phyloP scores from a whole-genome alignment of 1,284 basidiomycete genomes.

The Sanghuangporus weigelae region DNA sequence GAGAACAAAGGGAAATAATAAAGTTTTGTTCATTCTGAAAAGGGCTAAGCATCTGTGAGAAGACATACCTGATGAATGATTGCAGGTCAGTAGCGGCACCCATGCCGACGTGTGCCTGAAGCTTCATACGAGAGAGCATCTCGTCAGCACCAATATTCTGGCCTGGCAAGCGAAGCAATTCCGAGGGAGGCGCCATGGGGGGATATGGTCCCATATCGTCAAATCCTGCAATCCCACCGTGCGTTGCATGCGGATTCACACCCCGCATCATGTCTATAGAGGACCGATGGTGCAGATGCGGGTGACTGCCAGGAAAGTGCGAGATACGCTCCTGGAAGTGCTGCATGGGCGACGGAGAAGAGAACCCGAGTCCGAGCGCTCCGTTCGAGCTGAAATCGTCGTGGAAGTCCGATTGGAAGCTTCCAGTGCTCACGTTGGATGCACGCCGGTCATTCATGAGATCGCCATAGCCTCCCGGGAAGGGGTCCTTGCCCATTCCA shows the following conservation, averaged over 20 bases:
- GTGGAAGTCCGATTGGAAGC: constrained; percentile 51
- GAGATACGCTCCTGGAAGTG: constrained; percentile 54
- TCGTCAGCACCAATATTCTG: constrained; percentile 42
- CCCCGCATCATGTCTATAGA: constrained; percentile 55
- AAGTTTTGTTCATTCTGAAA: constrained; percentile 11
- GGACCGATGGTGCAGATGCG: constrained; percentile 29
- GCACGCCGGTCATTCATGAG: constrained; percentile 56
- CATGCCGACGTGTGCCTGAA: constrained; percentile 50
- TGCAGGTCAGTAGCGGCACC: constrained; percentile 65
- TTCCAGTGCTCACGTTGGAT: constrained; percentile 34
- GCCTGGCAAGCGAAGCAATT: constrained; percentile 54
- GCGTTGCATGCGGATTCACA: constrained; percentile 64
- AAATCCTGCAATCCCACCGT: constrained; percentile 44
- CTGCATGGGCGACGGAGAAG: constrained; percentile 39
- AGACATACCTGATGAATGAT: constrained; percentile 68
- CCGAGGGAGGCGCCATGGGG: constrained; percentile 42
- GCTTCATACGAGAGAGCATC: constrained; percentile 58
- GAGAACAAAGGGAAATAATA: constrained; percentile 1
- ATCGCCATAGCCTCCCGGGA: constrained; percentile 21
- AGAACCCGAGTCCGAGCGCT: constrained; percentile 37
- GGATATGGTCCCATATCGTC: constrained; percentile 56
- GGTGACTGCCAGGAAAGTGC: constrained; percentile 46
- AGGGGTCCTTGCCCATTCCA: constrained; percentile 48
- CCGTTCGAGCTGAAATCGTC: constrained; percentile 44
- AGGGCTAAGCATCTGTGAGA: constrained; percentile 1